These are phyloP conservation scores for Gonapodya sp. DNA, from an alignment of 192 early-diverging fungal species.

Conservation along the genomic window DNA sequence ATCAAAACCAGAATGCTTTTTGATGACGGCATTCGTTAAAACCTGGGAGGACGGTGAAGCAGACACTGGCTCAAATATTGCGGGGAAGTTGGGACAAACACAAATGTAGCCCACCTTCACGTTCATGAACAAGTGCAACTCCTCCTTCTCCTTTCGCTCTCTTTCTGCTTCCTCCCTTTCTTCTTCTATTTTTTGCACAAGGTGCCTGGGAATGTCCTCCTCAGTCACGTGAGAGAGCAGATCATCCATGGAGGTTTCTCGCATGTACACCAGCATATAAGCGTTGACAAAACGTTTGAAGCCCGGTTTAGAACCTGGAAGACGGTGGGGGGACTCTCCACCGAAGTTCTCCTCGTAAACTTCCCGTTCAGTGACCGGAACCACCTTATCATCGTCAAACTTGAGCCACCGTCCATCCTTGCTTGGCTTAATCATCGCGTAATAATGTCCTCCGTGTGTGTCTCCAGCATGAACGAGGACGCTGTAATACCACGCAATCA, in stretches of 20 bases:
- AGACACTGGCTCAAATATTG: background rate
- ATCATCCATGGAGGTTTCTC: conserved; percentile 58
- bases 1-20: conserved; percentile 74
- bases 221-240: conserved; percentile 57
- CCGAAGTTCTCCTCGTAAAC: conserved; percentile 94
- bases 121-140: conserved; percentile 49
- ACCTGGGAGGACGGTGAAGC: conserved; percentile 29
- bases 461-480: conserved; percentile 95
- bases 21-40: conserved; percentile 57
- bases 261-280: conserved; percentile 98
- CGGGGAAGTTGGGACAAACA: background rate
- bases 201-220: conserved; percentile 72
- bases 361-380: conserved; percentile 64
- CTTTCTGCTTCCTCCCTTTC: conserved; percentile 40
- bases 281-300: conserved; percentile 88
- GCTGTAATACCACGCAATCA: conserved; percentile 25
- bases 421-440: conserved; percentile 75
- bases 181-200: conserved; percentile 39
- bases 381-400: conserved; percentile 93
- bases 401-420: conserved; percentile 75
- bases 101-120: conserved; percentile 32
- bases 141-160: conserved; percentile 60
- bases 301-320: conserved; percentile 34
- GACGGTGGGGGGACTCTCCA: conserved; percentile 45
- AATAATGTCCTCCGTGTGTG: conserved; percentile 88